phyloP scores from a whole-genome alignment of 108 stramenopile genomes.

The Epithemia pelagica region DNA sequence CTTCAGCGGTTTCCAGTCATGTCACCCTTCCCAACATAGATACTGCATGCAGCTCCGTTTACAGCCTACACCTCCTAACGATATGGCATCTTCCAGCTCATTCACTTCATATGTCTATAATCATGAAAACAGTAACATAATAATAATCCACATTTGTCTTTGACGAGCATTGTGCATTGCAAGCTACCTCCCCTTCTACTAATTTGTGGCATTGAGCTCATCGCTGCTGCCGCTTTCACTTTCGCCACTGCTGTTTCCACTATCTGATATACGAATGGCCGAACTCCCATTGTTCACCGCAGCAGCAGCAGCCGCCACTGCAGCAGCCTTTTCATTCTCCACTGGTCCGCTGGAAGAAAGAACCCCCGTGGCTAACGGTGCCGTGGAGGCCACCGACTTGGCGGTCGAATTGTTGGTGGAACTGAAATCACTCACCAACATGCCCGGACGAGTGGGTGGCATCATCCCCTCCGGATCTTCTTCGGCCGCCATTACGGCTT shows the following conservation, averaged over 20 bases:
- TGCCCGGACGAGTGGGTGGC: background rate
- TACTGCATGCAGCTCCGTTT: too few species aligned
- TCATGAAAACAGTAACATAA: too few species aligned
- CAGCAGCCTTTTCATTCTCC: background rate
- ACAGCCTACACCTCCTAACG: too few species aligned
- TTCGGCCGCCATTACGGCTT: background rate
- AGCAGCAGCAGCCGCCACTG: background rate
- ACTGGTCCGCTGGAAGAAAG: background rate
- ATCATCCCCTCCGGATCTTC: background rate
- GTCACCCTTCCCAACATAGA: too few species aligned
- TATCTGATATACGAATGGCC: slow-evolving; percentile 3
- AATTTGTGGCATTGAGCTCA: background rate
- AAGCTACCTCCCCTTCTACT: too few species aligned
- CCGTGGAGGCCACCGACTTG: background rate
- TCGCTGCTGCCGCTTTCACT: slow-evolving; percentile 9
- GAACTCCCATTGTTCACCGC: background rate
- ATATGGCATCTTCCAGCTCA: too few species aligned
- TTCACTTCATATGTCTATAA: too few species aligned
- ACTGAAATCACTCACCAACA: background rate
- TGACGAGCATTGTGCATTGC: too few species aligned
- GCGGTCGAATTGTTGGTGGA: background rate
- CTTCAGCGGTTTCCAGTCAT: too few species aligned
- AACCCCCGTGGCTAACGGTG: background rate
- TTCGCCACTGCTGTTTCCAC: slow-evolving; percentile 14
- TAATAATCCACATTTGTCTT: too few species aligned